phyloP scores from a whole-genome alignment of 345 rosid genomes.

The Cardamine chenopodiifolia region DNA sequence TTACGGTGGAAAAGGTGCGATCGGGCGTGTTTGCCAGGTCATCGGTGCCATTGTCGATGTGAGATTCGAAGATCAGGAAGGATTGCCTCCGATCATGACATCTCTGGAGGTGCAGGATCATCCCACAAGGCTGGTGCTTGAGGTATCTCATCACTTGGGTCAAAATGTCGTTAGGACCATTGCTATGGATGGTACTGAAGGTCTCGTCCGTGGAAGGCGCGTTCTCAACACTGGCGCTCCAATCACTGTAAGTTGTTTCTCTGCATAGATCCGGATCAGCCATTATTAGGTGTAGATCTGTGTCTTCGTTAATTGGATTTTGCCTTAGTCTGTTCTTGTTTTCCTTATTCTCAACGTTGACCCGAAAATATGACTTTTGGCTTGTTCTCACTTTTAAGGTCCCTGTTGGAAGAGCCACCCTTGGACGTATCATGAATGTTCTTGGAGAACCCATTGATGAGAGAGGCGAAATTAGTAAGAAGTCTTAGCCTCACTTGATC shows the following conservation, averaged over 20 bases:
- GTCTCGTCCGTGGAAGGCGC: slow-evolving; percentile 76
- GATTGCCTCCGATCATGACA: slow-evolving; percentile 93
- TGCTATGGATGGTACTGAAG: slow-evolving; percentile 96
- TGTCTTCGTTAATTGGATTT: background rate
- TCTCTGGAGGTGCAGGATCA: slow-evolving; percentile 90
- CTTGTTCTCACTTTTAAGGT: too few relatives aligned
- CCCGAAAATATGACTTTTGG: too few relatives aligned
- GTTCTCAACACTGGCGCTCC: slow-evolving; percentile 95
- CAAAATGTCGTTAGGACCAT: slow-evolving; percentile 82
- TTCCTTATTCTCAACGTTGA: too few relatives aligned
- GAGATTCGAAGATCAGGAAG: slow-evolving; percentile 69
- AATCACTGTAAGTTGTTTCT: slow-evolving; percentile 61
- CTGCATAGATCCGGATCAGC: background rate
- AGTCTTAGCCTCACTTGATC: background rate
- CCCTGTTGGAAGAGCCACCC: slow-evolving; percentile 97
- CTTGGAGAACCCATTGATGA: slow-evolving; percentile 98
- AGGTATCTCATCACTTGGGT: slow-evolving; percentile 98
- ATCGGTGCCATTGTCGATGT: slow-evolving; percentile 98
- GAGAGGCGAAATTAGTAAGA: slow-evolving; percentile 82
- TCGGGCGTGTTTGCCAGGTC: slow-evolving; percentile 92
- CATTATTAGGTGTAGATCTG: slow-evolving; percentile 15
- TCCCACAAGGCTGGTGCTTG: slow-evolving; percentile 76
- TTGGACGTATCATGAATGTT: slow-evolving; percentile 96
- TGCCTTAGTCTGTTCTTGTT: too few relatives aligned
- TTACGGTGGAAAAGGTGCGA: slow-evolving; percentile 82